Evolutionary conservation across 208 protist species (phyloP).

Genomic region (Kentomonas sorsogonicus): DNA sequence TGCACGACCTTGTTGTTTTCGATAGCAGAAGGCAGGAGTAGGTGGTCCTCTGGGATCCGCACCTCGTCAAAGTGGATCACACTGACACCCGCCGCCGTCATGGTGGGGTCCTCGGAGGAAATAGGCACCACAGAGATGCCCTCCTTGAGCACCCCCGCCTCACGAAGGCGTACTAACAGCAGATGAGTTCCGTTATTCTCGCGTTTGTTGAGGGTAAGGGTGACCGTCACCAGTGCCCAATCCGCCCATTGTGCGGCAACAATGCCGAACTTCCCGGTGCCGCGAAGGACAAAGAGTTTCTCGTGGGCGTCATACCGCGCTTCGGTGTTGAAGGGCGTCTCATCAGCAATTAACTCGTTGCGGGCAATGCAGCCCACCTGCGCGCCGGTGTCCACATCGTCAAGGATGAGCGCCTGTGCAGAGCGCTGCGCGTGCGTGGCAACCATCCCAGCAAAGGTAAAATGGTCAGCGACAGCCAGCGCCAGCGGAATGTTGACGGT

Average conservation of each 20-base stretch:
- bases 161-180: constrained; percentile 68
- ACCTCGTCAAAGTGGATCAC: constrained; percentile 80
- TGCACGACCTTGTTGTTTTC: constrained; percentile 38
- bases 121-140: constrained; percentile 51
- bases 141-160: constrained; percentile 33
- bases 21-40: constrained; percentile 64
- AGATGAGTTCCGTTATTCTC: constrained; percentile 74
- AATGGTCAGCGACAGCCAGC: constrained; percentile 72
- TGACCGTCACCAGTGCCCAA: constrained; percentile 78
- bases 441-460: constrained; percentile 75
- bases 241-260: constrained; percentile 63
- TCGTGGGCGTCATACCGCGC: constrained; percentile 72
- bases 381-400: constrained; percentile 49
- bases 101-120: constrained; percentile 31
- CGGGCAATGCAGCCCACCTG: constrained; percentile 65
- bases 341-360: constrained; percentile 72
- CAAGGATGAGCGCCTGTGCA: constrained; percentile 40
- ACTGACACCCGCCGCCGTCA: constrained; percentile 47
- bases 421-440: constrained; percentile 53
- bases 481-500: constrained; percentile 54
- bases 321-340: constrained; percentile 73
- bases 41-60: constrained; percentile 36
- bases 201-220: constrained; percentile 65
- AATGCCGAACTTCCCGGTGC: constrained; percentile 82
- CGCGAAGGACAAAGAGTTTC: constrained; percentile 72